phyloP scores from a whole-genome alignment of 2,329 filamentous ascomycete species.

The Macrophomina pseudophaseolina region DNA sequence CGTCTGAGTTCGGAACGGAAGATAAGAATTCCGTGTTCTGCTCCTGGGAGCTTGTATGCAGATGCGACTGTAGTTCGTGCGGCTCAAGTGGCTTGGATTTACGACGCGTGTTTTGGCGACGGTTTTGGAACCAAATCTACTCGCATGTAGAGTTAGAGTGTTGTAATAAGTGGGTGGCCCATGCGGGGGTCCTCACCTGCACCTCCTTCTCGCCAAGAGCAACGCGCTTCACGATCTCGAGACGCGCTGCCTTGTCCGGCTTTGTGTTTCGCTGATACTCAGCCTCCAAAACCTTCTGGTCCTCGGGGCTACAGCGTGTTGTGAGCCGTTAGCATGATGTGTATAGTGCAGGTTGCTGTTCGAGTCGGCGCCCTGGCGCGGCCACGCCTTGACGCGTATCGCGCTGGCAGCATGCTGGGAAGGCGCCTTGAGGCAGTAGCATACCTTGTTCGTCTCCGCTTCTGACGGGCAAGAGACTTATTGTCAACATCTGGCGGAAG shows the following conservation, averaged over 20 bases:
- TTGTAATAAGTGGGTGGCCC: background rate
- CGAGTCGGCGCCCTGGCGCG: constrained; percentile 1
- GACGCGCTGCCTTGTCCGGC: constrained; percentile 86
- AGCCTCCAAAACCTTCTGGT: constrained; percentile 85
- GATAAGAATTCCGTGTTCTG: constrained; percentile 17
- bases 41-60: constrained; percentile 18
- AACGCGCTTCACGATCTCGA: constrained; percentile 82
- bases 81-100: constrained; percentile 76
- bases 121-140: constrained; percentile 98
- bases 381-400: constrained; percentile 3
- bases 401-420: background rate
- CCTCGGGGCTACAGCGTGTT: constrained; percentile 59
- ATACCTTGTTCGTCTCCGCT: constrained; percentile 66
- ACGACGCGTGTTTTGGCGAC: constrained; percentile 87
- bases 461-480: constrained; percentile 64
- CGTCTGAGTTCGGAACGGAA: constrained; percentile 24
- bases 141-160: constrained; percentile 29
- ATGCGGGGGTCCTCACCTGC: constrained; percentile 67
- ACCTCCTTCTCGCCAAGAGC: constrained; percentile 94
- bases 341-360: background rate
- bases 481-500: constrained; percentile 64
- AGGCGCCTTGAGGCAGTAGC: constrained; percentile 28
- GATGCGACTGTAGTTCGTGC: constrained; percentile 34
- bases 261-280: constrained; percentile 86
- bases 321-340: constrained; percentile 1